Evolutionary conservation across 2,329 filamentous ascomycete species (phyloP).

Genomic region (Neocatenulostroma microsporum): DNA sequence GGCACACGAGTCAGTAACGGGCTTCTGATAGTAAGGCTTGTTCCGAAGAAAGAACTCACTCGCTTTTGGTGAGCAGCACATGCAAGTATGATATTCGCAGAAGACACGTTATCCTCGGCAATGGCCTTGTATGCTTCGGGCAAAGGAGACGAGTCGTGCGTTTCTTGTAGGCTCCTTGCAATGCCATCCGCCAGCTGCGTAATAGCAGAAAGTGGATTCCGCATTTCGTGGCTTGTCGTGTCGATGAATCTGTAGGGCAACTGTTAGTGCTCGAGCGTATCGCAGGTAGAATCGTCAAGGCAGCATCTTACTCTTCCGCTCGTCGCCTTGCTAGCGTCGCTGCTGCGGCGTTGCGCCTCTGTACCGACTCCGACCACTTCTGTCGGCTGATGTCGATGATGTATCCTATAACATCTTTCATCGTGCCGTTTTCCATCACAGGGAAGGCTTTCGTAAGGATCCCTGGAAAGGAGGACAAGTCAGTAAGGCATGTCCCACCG

Average conservation of each 20-base stretch:
- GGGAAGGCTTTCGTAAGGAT: slow-evolving; percentile 8
- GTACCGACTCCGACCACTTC: slow-evolving; percentile 24
- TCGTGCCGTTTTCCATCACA: slow-evolving; percentile 13
- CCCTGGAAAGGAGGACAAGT: no score
- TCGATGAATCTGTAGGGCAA: slow-evolving; percentile 50
- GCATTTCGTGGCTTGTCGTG: slow-evolving; percentile 33
- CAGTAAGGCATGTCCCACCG: no score
- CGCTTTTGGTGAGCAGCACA: slow-evolving; percentile 17
- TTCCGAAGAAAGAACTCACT: no score
- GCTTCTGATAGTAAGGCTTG: no score
- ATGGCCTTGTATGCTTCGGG: slow-evolving; percentile 3
- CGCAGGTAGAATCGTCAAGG: no score
- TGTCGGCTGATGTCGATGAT: slow-evolving; percentile 34
- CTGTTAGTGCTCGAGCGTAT: no score
- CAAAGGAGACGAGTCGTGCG: no score
- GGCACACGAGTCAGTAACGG: no score
- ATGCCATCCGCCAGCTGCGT: slow-evolving; percentile 34
- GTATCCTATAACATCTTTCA: slow-evolving; percentile 15
- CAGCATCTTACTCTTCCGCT: no score
- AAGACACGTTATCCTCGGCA: slow-evolving; percentile 15
- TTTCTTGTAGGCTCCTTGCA: slow-evolving; percentile 10
- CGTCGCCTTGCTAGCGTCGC: slow-evolving; percentile 20
- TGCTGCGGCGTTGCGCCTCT: slow-evolving; percentile 13
- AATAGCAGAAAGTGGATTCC: slow-evolving; percentile 53
- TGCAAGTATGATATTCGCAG: slow-evolving; percentile 25